These are phyloP conservation scores for Fusarium virguliforme DNA, from an alignment of 2,329 filamentous ascomycete genomes.

Conservation along the genomic window DNA sequence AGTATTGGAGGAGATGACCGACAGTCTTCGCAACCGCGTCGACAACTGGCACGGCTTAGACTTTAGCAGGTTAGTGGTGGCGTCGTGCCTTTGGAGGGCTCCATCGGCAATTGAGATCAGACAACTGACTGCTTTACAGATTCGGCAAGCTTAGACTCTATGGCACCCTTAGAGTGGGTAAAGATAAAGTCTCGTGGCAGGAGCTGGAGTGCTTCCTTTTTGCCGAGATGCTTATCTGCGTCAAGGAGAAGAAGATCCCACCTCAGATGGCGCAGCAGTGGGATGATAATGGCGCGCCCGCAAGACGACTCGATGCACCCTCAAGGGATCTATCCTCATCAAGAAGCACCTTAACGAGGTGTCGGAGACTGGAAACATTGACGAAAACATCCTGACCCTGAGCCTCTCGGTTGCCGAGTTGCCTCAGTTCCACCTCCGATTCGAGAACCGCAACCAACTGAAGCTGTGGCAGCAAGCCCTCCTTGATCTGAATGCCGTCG, in stretches of 20 bases:
- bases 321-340: conserved; percentile 98
- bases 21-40: conserved; percentile 87
- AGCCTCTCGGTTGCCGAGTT: conserved; percentile 93
- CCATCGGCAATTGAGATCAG: conserved; percentile 7
- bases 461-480: conserved; percentile 93
- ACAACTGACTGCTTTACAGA: conserved; percentile 60
- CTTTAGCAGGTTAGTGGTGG: conserved; percentile 77
- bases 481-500: conserved; percentile 83
- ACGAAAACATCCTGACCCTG: conserved; percentile 89
- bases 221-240: conserved; percentile 98
- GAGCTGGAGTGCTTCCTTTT: conserved; percentile 98
- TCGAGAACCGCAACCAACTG: conserved; percentile 85
- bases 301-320: conserved; percentile 83
- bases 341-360: conserved; percentile 98
- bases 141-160: conserved; percentile 95
- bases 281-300: conserved; percentile 72
- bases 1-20: conserved; percentile 86
- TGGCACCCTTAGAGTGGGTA: conserved; percentile 92
- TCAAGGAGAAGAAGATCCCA: conserved; percentile 92
- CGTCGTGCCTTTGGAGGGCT: conserved; percentile 1
- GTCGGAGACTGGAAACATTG: conserved; percentile 76
- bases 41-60: conserved; percentile 99
- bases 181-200: conserved; percentile 97
- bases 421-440: conserved; percentile 93
- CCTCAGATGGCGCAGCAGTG: conserved; percentile 72